Evolutionary conservation across 2,329 filamentous ascomycete genomes (phyloP).

Genomic region (Exophiala lecanii-corni): DNA sequence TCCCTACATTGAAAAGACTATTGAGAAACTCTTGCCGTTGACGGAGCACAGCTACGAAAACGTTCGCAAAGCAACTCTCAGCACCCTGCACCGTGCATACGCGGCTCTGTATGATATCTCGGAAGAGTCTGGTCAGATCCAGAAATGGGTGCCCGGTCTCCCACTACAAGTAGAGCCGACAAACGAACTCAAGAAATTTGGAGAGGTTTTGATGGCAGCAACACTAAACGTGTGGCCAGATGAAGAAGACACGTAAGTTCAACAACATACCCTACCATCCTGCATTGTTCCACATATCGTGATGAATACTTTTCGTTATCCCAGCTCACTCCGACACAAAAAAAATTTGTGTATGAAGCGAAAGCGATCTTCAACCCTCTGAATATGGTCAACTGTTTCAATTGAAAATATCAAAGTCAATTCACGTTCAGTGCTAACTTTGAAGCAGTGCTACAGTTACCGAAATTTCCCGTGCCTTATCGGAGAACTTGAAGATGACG

Average conservation of each 20-base stretch:
- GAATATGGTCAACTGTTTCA: no score
- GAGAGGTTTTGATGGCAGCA: conserved; percentile 75
- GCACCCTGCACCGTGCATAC: conserved; percentile 89
- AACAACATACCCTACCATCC: conserved; percentile 16
- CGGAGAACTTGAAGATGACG: conserved; percentile 83
- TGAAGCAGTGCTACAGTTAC: conserved; percentile 71
- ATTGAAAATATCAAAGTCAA: no score
- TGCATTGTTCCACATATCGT: conserved; percentile 43
- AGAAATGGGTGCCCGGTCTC: conserved; percentile 84
- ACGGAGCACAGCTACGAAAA: conserved; percentile 89
- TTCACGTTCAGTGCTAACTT: conserved; percentile 44
- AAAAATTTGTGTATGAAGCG: conserved; percentile 80
- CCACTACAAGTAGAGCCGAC: conserved; percentile 77
- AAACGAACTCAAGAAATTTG: conserved; percentile 75
- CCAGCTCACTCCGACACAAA: conserved; percentile 99
- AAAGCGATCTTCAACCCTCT: conserved; percentile 63
- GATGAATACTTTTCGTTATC: conserved; percentile 94
- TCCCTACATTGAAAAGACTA: conserved; percentile 81
- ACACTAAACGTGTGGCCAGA: conserved; percentile 84
- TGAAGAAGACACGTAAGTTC: conserved; percentile 85
- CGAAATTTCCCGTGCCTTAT: conserved; percentile 90
- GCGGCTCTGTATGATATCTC: conserved; percentile 84
- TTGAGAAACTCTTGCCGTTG: conserved; percentile 74
- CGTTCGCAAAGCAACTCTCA: conserved; percentile 84
- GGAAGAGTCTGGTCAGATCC: conserved; percentile 69